Evolutionary conservation across 305 asterid genomes (phyloP).

Genomic region (Fraxinus greggii): DNA sequence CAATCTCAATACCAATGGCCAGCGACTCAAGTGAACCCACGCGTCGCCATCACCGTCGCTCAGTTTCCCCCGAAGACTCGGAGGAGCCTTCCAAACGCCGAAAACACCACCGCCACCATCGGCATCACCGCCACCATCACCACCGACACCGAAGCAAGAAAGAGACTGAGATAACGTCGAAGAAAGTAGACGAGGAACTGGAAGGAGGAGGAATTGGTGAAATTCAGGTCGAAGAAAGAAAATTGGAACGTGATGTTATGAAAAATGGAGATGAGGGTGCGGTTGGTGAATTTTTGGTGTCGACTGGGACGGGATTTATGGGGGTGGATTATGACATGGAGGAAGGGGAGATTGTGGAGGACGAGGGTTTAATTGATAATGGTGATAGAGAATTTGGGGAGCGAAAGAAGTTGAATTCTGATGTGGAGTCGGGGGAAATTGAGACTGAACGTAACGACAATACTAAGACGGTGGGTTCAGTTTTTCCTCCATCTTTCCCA

Average conservation of each 20-base stretch:
- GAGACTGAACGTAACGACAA: slow-evolving; percentile 28
- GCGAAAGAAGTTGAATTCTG: slow-evolving; percentile 38
- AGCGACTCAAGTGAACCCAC: slow-evolving; percentile 59
- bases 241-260: slow-evolving; percentile 24
- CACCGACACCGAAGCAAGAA: slow-evolving; percentile 58
- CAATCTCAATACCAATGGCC: slow-evolving; percentile 42
- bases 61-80: slow-evolving; percentile 55
- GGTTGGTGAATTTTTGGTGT: slow-evolving; percentile 29
- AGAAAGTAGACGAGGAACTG: slow-evolving; percentile 32
- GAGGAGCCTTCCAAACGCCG: slow-evolving; percentile 80
- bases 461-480: slow-evolving; percentile 66
- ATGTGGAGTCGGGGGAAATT: slow-evolving; percentile 48
- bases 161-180: slow-evolving; percentile 36
- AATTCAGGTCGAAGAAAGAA: slow-evolving; percentile 29
- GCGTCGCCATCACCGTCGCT: slow-evolving; percentile 66
- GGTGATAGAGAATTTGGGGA: slow-evolving; percentile 31
- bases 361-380: slow-evolving; percentile 37
- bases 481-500: slow-evolving; percentile 34
- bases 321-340: slow-evolving; percentile 57
- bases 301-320: slow-evolving; percentile 28
- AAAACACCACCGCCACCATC: slow-evolving; percentile 74
- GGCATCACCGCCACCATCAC: slow-evolving; percentile 62
- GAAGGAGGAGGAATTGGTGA: slow-evolving; percentile 31
- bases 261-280: slow-evolving; percentile 29
- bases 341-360: slow-evolving; percentile 65